phyloP scores from a whole-genome alignment of 768 basidiomycete species.

The Leccinellum rugosiceps region DNA sequence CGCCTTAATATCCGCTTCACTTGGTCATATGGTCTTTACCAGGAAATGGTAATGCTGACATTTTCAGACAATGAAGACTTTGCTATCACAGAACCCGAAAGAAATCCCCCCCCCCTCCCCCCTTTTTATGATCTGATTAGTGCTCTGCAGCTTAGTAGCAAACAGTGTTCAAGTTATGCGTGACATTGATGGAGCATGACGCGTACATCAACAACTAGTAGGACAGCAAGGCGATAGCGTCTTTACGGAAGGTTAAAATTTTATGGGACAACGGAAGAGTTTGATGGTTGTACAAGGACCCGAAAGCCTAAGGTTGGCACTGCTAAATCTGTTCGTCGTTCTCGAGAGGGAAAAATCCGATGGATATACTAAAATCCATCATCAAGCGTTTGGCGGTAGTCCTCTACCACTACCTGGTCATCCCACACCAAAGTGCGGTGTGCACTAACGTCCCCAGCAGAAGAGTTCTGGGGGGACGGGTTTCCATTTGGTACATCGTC shows the following conservation, averaged over 20 bases:
- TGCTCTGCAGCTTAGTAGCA: conserved; percentile 30
- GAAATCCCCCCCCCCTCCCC: conserved; percentile 3
- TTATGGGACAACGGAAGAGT: background rate
- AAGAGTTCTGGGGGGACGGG: background rate
- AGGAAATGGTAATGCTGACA: conserved; percentile 28
- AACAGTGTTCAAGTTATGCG: conserved; percentile 15
- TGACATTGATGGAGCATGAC: background rate
- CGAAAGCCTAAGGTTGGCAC: background rate
- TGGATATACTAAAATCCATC: background rate
- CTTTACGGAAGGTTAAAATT: background rate
- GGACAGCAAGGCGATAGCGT: background rate
- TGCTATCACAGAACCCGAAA: conserved; percentile 27
- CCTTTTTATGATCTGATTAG: conserved; percentile 29
- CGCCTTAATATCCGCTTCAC: conserved; percentile 37
- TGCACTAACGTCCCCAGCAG: background rate
- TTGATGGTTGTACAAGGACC: background rate
- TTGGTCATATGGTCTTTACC: conserved; percentile 32
- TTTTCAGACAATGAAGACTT: conserved; percentile 18
- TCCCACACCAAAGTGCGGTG: background rate
- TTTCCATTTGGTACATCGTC: background rate
- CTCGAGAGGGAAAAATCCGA: background rate
- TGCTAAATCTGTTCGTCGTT: background rate
- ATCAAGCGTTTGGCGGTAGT: background rate
- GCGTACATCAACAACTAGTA: background rate
- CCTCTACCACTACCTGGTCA: background rate